Conservation (phyloP, 139 green algal genomes). For the Ettlia oleoabundans region DNA sequence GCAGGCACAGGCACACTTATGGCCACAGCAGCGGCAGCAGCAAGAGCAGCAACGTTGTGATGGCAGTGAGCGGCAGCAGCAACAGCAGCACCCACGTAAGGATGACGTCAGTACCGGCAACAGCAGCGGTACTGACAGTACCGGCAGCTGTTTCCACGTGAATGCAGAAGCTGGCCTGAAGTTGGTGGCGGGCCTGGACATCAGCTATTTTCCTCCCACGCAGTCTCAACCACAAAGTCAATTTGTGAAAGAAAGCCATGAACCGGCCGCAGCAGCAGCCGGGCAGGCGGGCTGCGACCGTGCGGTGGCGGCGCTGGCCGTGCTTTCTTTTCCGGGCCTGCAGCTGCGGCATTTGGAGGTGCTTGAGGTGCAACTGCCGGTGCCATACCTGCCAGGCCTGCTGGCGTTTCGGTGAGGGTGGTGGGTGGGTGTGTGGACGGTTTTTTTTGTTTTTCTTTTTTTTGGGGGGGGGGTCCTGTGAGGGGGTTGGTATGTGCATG, state of each 20-base stretch:
- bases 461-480: no score
- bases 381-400: conserved; percentile 59
- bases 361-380: conserved; percentile 40
- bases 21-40: no score
- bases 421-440: conserved; percentile 27
- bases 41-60: no score
- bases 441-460: no score
- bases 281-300: background rate
- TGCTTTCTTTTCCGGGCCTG: conserved; percentile 52
- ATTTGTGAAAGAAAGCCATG: background rate
- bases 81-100: no score
- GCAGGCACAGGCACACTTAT: no score
- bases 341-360: conserved; percentile 59
- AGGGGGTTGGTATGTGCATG: no score
- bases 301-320: conserved; percentile 46
- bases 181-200: conserved; percentile 26
- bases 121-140: background rate
- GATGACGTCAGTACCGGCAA: no score
- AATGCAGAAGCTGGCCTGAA: background rate
- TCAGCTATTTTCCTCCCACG: conserved; percentile 7
- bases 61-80: no score
- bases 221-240: background rate
- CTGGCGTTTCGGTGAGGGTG: conserved; percentile 41
- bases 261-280: background rate
- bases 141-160: no score